These are phyloP conservation scores for Biancaea sappan DNA, from an alignment of 306 rosid species.

Conservation along the genomic window DNA sequence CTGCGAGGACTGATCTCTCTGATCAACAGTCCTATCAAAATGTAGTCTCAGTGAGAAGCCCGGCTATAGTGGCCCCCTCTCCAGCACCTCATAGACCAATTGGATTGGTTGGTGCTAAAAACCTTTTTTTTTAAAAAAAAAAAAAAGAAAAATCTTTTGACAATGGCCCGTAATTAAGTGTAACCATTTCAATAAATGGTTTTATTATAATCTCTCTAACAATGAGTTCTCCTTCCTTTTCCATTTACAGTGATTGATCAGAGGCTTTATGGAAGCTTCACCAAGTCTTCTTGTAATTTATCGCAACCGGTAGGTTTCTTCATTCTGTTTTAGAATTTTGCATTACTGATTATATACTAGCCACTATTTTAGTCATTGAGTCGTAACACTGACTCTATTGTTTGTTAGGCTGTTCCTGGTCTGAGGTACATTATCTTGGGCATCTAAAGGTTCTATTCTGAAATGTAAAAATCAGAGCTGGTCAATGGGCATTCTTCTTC, in stretches of 20 bases:
- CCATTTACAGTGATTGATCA: conserved; percentile 32
- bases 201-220: neutral
- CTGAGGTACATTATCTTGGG: conserved; percentile 31
- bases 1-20: conserved; percentile 64
- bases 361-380: neutral
- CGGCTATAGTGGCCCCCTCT: conserved; percentile 57
- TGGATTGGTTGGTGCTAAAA: conserved; percentile 1
- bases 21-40: conserved; percentile 58
- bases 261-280: conserved; percentile 33
- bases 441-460: conserved; percentile 30
- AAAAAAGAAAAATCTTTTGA: neutral
- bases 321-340: conserved; percentile 20
- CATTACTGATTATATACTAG: conserved; percentile 9
- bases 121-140: neutral
- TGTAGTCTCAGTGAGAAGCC: conserved; percentile 61
- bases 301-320: conserved; percentile 45
- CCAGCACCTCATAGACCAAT: conserved; percentile 2
- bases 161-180: neutral
- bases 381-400: neutral
- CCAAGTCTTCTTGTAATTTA: conserved; percentile 40
- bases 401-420: conserved; percentile 22
- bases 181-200: neutral
- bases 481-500: conserved; percentile 28
- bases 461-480: conserved; percentile 27
- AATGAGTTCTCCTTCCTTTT: neutral